Evolutionary conservation across 2,329 filamentous ascomycete genomes (phyloP).

Genomic region (Capronia americana): DNA sequence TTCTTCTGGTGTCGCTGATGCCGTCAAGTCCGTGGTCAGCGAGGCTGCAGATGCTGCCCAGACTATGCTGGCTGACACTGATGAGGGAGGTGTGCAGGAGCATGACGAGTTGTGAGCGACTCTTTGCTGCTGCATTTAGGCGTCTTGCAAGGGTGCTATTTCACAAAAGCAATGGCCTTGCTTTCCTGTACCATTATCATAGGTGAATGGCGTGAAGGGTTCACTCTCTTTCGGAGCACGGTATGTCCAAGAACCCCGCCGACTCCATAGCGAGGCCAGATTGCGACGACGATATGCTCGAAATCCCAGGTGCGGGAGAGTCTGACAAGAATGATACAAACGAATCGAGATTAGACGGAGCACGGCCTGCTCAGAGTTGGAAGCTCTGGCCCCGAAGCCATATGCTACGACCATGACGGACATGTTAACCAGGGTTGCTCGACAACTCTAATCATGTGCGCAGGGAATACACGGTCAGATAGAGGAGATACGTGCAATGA

Average conservation of each 20-base stretch:
- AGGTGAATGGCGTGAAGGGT: not conserved
- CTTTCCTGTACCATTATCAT: constrained; percentile 5
- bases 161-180: not conserved
- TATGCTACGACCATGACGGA: not conserved
- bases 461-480: not conserved
- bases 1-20: constrained; percentile 59
- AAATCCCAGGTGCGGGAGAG: not conserved
- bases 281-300: not conserved
- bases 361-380: not conserved
- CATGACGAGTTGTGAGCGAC: constrained; percentile 39
- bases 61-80: constrained; percentile 36
- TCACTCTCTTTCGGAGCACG: constrained; percentile 1
- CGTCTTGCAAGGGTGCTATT: not conserved
- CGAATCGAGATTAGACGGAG: not conserved
- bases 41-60: constrained; percentile 35
- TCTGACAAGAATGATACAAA: not conserved
- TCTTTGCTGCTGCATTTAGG: not conserved
- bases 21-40: constrained; percentile 32
- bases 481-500: not conserved
- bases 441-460: not conserved
- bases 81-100: constrained; percentile 35
- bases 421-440: not conserved
- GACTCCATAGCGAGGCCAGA: not conserved
- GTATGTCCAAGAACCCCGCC: not conserved
- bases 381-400: not conserved